These are phyloP conservation scores for Xylaria sp. DNA, from an alignment of 495 filamentous ascomycete genomes.

Conservation along the genomic window DNA sequence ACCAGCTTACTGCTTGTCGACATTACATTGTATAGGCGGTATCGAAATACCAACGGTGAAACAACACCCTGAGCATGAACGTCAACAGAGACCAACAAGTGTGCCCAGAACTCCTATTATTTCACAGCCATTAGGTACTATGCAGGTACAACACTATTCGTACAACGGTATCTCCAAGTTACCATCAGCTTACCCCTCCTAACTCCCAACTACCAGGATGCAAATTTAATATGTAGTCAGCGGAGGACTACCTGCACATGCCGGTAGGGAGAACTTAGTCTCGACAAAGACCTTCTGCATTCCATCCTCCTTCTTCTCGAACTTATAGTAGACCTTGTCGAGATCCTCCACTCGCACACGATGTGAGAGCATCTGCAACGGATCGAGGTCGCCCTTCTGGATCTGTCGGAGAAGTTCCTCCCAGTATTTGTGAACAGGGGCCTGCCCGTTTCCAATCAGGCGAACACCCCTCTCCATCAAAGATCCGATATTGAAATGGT, in stretches of 20 bases:
- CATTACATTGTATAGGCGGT: background rate
- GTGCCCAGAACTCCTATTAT: background rate
- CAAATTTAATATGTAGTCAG: slow-evolving; percentile 49
- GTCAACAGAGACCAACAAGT: background rate
- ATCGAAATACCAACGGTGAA: background rate
- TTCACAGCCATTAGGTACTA: background rate
- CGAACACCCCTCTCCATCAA: slow-evolving; percentile 88
- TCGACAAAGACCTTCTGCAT: slow-evolving; percentile 78
- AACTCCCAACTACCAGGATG: background rate
- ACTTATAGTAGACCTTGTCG: slow-evolving; percentile 71
- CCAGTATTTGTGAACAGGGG: slow-evolving; percentile 87
- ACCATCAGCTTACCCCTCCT: background rate
- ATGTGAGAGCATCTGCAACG: slow-evolving; percentile 80
- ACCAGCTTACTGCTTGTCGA: background rate
- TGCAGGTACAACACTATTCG: background rate
- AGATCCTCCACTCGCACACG: slow-evolving; percentile 78
- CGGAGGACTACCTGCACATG: slow-evolving; percentile 58
- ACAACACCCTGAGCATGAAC: background rate
- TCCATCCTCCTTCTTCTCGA: slow-evolving; percentile 69
- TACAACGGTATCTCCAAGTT: background rate
- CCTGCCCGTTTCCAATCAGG: slow-evolving; percentile 84
- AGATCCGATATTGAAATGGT: slow-evolving; percentile 82
- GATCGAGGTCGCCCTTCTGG: slow-evolving; percentile 73
- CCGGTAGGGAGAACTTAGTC: slow-evolving; percentile 68
- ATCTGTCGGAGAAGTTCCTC: slow-evolving; percentile 74